These are phyloP conservation scores for Dactylellina sp. DNA, from an alignment of 2,329 filamentous ascomycete genomes.

Conservation along the genomic window DNA sequence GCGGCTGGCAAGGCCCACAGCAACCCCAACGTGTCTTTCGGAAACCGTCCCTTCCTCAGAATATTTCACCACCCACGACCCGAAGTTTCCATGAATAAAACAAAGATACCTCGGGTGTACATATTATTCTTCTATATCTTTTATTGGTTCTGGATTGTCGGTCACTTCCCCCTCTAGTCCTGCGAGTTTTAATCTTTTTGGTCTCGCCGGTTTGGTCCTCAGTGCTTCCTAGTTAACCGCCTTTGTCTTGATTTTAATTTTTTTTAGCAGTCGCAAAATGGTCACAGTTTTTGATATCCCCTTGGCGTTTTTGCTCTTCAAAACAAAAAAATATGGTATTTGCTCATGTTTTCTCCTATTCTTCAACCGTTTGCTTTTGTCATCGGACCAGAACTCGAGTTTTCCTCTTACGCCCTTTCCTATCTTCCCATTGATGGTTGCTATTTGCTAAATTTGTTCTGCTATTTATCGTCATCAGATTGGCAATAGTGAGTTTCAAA, in stretches of 20 bases:
- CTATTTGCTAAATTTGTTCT: slow-evolving; percentile 28
- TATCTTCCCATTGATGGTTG: slow-evolving; percentile 14
- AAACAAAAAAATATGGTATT: slow-evolving; percentile 49
- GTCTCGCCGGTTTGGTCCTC: slow-evolving; percentile 2
- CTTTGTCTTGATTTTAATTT: slow-evolving; percentile 8
- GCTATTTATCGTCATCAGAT: slow-evolving; percentile 17
- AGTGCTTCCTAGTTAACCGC: slow-evolving; percentile 3
- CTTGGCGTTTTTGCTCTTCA: slow-evolving; percentile 30
- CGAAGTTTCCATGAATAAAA: slow-evolving; percentile 40
- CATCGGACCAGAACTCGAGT: slow-evolving; percentile 29
- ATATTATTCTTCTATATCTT: slow-evolving; percentile 28
- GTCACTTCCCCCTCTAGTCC: slow-evolving; percentile 7
- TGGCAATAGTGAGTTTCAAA: slow-evolving; percentile 43
- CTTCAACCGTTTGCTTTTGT: slow-evolving; percentile 31
- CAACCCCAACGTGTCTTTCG: slow-evolving; percentile 48
- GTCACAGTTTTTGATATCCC: slow-evolving; percentile 41
- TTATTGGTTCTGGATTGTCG: slow-evolving; percentile 11
- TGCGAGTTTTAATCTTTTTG: slow-evolving; percentile 20
- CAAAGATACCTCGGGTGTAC: slow-evolving; percentile 18
- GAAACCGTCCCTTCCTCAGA: slow-evolving; percentile 50
- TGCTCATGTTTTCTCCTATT: slow-evolving; percentile 18
- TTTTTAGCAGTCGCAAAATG: slow-evolving; percentile 21
- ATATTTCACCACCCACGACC: slow-evolving; percentile 38
- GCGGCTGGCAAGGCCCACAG: slow-evolving; percentile 50
- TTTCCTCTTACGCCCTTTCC: not conserved